Conservation (phyloP, 345 rosid species). For the Brassica rapa region DNA sequence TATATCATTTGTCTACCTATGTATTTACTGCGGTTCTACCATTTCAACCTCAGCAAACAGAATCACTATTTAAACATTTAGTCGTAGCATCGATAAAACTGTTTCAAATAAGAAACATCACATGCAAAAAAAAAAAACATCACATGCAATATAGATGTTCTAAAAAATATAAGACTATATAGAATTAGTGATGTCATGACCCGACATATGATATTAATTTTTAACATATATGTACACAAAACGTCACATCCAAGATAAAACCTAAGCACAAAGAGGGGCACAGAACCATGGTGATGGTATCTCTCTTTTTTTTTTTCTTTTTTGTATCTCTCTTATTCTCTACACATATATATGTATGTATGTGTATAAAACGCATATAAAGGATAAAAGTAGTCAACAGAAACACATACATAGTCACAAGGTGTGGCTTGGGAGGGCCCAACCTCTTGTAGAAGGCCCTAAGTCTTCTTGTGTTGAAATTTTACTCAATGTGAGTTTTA, state of each 20-base stretch:
- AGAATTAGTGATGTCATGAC: slow-evolving; percentile 28
- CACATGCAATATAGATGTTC: slow-evolving; percentile 42
- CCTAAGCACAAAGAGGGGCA: slow-evolving; percentile 31
- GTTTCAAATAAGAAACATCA: slow-evolving; percentile 34
- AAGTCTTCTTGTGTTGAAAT: slow-evolving; percentile 30
- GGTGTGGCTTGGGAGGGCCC: slow-evolving; percentile 40
- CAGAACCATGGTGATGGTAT: slow-evolving; percentile 31
- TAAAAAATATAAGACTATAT: background rate
- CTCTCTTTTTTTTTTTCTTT: slow-evolving; percentile 8
- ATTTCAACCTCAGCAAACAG: slow-evolving; percentile 35
- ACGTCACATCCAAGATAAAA: slow-evolving; percentile 42
- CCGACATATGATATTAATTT: slow-evolving; percentile 21
- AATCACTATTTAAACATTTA: slow-evolving; percentile 37
- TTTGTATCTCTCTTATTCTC: slow-evolving; percentile 19
- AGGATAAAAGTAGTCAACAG: slow-evolving; percentile 1
- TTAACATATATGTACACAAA: slow-evolving; percentile 20
- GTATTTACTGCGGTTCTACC: slow-evolving; percentile 25
- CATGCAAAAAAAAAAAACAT: slow-evolving; percentile 32
- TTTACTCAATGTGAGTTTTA: slow-evolving; percentile 22
- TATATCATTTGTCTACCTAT: background rate
- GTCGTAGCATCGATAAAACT: slow-evolving; percentile 29
- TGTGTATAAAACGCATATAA: background rate
- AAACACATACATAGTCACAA: slow-evolving; percentile 30
- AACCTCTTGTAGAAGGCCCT: slow-evolving; percentile 24
- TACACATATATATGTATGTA: background rate